Base-by-base conservation (phyloP, 2,329 filamentous ascomycete species). In the Pyricularia pennisetigena region DNA sequence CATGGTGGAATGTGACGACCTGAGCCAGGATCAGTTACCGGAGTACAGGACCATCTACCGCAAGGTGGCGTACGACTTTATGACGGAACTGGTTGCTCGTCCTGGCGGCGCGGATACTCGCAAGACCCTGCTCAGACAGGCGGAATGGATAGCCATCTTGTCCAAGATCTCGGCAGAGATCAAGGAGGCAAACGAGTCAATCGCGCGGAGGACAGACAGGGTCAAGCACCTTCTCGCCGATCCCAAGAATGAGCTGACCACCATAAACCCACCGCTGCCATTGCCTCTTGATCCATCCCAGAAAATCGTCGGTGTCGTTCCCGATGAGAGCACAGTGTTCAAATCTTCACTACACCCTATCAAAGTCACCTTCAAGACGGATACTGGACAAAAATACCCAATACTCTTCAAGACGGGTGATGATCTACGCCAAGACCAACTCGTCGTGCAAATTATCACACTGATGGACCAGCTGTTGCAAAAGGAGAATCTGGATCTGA, bases 381-480 rank as follows among this genome's bases (percentile, higher is more conserved):
- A 86, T 0, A 86, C 86, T 2, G 92, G 91, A 8, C 85, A 85
- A 57, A 90, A 89, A 69, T 99, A 98, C 75, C 90, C 94, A 10
- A 91, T 99, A 71, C 90, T 98, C 67, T 99, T 99, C 86, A 99
- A 99, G 78, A 93, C 93, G 0, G 95, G 95, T 49, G 95, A 99
- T 76, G 95, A 99, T 76, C 83, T 99, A 67, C 91, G 95, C 16
- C 95, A 99, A 78, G 95, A 99, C 75, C 95, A 99, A 76, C 86
- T 99, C 2, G 94, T 99, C 49, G 96, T 99, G 68, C 95, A 88
- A 75, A 98, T 98, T 75, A 97, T 99, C 76, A 97, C 93, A 0
- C 85, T 99, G 20, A 99, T 99, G 95, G 95, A 99, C 74, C 92
- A 94, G 69, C 86, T 99, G 1, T 85, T 99, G 4, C 92, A 92